A percentile compares a stretch with the other conserved stretches of the same genome.
phyloP scores from a whole-genome alignment of 768 basidiomycete species.

The Kwoniella newhampshirensis region DNA sequence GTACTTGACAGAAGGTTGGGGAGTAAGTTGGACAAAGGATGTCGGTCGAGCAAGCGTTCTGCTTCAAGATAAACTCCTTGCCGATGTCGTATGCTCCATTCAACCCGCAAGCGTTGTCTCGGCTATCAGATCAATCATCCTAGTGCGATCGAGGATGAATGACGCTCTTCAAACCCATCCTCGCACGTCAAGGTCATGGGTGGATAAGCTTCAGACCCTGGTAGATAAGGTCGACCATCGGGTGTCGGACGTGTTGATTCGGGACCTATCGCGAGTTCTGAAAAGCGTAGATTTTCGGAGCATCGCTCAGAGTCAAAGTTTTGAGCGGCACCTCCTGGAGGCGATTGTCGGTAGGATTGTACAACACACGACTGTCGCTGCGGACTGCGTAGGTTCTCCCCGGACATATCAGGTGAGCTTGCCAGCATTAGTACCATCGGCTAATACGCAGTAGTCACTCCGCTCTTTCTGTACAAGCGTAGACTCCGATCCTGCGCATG shows the following conservation, averaged over 20 bases:
- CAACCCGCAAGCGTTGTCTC: conserved; percentile 68
- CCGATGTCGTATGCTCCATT: conserved; percentile 69
- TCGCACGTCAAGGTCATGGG: conserved; percentile 57
- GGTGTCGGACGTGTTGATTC: conserved; percentile 65
- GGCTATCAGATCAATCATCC: conserved; percentile 67
- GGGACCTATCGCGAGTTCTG: conserved; percentile 66
- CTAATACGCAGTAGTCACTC: too few species aligned
- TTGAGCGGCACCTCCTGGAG: conserved; percentile 70
- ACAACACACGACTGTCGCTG: conserved; percentile 62
- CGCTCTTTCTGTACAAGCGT: too few species aligned
- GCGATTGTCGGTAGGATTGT: conserved; percentile 68
- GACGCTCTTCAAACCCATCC: conserved; percentile 18
- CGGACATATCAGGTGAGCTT: conserved; percentile 63
- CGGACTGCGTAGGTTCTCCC: conserved; percentile 60
- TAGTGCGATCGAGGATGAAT: conserved; percentile 50
- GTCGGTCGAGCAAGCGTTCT: conserved; percentile 70
- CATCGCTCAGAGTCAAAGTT: conserved; percentile 72
- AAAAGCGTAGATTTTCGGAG: conserved; percentile 67
- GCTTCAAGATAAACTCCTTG: conserved; percentile 67
- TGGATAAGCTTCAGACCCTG: conserved; percentile 67
- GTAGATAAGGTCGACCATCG: conserved; percentile 63
- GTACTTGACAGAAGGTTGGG: conserved; percentile 78
- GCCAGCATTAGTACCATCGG: too few species aligned
- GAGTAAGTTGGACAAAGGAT: conserved; percentile 81
- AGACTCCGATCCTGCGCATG: too few species aligned